Percentiles rank a stretch among this genome's conserved stretches.
Evolutionary conservation across 768 basidiomycete genomes (phyloP).

Genomic region (Naganishia vaughanmartiniae): DNA sequence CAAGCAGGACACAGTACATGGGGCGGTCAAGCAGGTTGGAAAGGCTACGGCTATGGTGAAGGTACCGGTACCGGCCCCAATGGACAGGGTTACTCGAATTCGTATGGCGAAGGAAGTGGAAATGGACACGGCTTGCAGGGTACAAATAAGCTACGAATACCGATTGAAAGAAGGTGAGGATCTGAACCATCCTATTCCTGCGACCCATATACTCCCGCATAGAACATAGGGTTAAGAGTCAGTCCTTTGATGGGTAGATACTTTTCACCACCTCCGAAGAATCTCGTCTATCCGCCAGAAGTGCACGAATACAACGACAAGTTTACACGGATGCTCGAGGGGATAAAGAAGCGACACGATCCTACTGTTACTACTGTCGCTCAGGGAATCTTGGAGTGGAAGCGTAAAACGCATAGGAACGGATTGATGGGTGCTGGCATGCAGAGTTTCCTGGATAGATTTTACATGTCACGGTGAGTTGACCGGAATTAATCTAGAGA

Average conservation of each 20-base stretch:
- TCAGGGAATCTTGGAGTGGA: constrained; percentile 96
- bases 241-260: constrained; percentile 59
- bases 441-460: constrained; percentile 92
- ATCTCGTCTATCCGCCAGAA: constrained; percentile 81
- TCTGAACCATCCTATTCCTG: background rate
- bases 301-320: constrained; percentile 86
- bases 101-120: constrained; percentile 33
- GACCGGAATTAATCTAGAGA: constrained; percentile 58
- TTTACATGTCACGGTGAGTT: constrained; percentile 78
- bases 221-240: constrained; percentile 16
- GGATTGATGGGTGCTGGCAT: constrained; percentile 62
- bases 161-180: constrained; percentile 74
- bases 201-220: constrained; percentile 13
- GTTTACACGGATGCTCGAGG: constrained; percentile 81
- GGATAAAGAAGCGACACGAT: constrained; percentile 91
- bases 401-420: constrained; percentile 64
- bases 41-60: constrained; percentile 21
- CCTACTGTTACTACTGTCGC: constrained; percentile 92
- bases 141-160: constrained; percentile 61
- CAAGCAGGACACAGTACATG: constrained; percentile 6
- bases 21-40: constrained; percentile 19
- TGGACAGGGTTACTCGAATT: constrained; percentile 31
- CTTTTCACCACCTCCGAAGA: constrained; percentile 70
- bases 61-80: constrained; percentile 27
- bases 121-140: constrained; percentile 20